These are phyloP conservation scores for Sphagnum fallax DNA, from an alignment of 228 moss, liverwort and hornwort species.

Conservation along the genomic window DNA sequence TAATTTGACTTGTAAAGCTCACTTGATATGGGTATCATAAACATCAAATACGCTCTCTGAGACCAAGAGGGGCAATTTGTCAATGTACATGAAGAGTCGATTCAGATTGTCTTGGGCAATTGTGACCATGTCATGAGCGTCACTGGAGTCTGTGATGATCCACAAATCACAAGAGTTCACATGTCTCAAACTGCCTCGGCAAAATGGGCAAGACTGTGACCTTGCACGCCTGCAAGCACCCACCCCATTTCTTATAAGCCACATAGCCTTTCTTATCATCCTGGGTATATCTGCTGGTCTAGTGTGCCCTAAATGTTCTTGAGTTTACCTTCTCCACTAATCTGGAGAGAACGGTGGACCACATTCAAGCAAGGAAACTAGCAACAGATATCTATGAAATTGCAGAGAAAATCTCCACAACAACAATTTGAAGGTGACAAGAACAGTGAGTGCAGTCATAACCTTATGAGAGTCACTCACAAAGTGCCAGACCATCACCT, in stretches of 20 bases:
- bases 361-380: too few species aligned
- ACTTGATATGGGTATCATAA: slow-evolving; percentile 51
- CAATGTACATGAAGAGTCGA: slow-evolving; percentile 78
- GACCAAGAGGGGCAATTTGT: slow-evolving; percentile 70
- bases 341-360: too few species aligned
- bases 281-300: too few species aligned
- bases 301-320: too few species aligned
- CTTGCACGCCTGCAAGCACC: slow-evolving; percentile 18
- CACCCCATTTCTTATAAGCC: not conserved
- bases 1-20: not conserved
- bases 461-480: too few species aligned
- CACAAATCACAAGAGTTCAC: slow-evolving; percentile 28
- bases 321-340: too few species aligned
- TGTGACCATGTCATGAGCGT: slow-evolving; percentile 42
- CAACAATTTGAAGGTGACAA: too few species aligned
- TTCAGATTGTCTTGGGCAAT: slow-evolving; percentile 69
- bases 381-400: too few species aligned
- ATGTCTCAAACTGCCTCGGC: slow-evolving; percentile 25
- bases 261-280: too few species aligned
- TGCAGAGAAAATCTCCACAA: too few species aligned
- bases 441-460: too few species aligned
- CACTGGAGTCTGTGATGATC: slow-evolving; percentile 23
- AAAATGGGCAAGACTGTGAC: slow-evolving; percentile 29
- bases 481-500: too few species aligned
- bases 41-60: slow-evolving; percentile 70